Conservation (phyloP, 805 yeast genomes). For the Starmerella asiatica region DNA sequence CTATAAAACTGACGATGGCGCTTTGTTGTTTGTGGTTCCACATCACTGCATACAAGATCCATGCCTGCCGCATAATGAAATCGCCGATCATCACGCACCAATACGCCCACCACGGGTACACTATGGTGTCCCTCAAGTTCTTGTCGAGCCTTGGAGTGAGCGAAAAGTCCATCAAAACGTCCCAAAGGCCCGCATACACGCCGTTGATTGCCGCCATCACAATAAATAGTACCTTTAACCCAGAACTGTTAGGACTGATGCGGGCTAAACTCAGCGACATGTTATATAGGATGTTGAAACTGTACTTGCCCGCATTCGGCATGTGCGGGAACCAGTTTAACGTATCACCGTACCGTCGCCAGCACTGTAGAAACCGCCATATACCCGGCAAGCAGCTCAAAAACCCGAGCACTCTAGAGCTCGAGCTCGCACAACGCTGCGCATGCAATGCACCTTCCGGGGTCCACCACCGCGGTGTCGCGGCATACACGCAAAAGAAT, state of each 20-base stretch:
- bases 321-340: constrained; percentile 95
- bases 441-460: constrained; percentile 19
- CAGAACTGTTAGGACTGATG: constrained; percentile 34
- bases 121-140: constrained; percentile 18
- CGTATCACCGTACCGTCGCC: constrained; percentile 81
- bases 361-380: constrained; percentile 84
- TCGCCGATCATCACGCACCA: constrained; percentile 64
- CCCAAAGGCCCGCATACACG: constrained; percentile 64
- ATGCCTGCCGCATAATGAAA: constrained; percentile 67
- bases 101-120: constrained; percentile 46
- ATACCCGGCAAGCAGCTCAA: constrained; percentile 71
- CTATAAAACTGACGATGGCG: constrained; percentile 68
- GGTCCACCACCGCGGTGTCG: constrained; percentile 44
- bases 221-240: constrained; percentile 47
- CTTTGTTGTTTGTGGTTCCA: constrained; percentile 69
- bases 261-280: constrained; percentile 66
- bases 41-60: constrained; percentile 81
- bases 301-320: constrained; percentile 73
- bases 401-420: constrained; percentile 69
- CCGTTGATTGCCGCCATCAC: constrained; percentile 65
- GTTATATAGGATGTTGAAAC: constrained; percentile 52
- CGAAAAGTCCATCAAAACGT: constrained; percentile 92
- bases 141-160: constrained; percentile 39
- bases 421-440: constrained; percentile 58
- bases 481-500: constrained; percentile 67